Conservation (phyloP, 2,329 filamentous ascomycete species). For the Xylaria sp. region DNA sequence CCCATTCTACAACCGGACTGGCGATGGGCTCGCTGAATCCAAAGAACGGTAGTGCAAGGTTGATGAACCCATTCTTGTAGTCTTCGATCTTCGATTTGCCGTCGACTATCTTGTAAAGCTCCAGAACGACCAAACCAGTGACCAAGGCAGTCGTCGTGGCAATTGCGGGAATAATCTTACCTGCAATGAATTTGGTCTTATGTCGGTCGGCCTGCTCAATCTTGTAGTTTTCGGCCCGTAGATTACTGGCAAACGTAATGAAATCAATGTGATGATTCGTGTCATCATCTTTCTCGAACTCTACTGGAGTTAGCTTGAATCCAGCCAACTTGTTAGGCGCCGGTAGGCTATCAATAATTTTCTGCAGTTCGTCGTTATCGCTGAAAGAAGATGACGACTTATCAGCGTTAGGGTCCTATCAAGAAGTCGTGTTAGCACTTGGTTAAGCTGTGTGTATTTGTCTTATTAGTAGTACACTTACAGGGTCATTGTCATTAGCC, state of each 20-base stretch:
- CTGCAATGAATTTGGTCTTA: conserved; percentile 99
- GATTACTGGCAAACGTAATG: conserved; percentile 95
- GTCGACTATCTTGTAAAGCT: conserved; percentile 95
- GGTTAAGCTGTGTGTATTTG: neutral
- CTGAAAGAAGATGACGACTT: conserved; percentile 73
- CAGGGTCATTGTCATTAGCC: conserved; percentile 89
- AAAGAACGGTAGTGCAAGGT: conserved; percentile 95
- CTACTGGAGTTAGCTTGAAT: conserved; percentile 88
- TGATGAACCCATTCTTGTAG: conserved; percentile 99
- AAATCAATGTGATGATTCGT: conserved; percentile 99
- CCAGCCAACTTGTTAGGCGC: conserved; percentile 80
- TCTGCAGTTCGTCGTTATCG: conserved; percentile 77
- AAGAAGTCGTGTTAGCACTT: conserved; percentile 14
- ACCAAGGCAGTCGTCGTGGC: conserved; percentile 96
- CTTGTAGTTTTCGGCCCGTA: conserved; percentile 97
- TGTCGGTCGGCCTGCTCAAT: conserved; percentile 91
- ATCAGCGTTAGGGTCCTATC: conserved; percentile 78
- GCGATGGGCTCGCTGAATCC: conserved; percentile 97
- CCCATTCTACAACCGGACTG: conserved; percentile 90
- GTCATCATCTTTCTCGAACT: conserved; percentile 99
- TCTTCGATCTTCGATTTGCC: conserved; percentile 97
- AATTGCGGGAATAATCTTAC: conserved; percentile 99
- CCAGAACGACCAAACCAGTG: conserved; percentile 88
- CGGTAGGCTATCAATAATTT: conserved; percentile 75
- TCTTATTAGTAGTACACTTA: conserved; percentile 50